These are phyloP conservation scores for Hordeum pubiflorum DNA, from an alignment of 202 grass and related monocot genomes.

Conservation along the genomic window DNA sequence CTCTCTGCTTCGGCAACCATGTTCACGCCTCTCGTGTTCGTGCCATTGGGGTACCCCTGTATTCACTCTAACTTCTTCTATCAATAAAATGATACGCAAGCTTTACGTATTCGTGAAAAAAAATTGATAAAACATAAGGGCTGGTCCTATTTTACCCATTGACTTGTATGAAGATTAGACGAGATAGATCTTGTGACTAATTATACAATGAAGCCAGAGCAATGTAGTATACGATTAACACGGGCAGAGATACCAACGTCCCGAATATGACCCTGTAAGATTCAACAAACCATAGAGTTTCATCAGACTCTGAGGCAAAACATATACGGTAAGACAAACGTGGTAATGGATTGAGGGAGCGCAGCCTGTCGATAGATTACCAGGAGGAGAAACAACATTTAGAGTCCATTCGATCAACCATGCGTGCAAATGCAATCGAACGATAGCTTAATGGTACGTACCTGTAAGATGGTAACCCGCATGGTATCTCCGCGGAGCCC, in stretches of 20 bases:
- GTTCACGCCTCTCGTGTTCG: too few relatives aligned
- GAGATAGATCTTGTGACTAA: too few relatives aligned
- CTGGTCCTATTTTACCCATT: too few relatives aligned
- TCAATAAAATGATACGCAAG: too few relatives aligned
- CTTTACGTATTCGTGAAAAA: too few relatives aligned
- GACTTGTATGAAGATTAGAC: too few relatives aligned
- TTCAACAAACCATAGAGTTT: background rate
- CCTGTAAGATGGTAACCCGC: constrained; percentile 63
- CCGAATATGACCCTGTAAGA: constrained; percentile 79
- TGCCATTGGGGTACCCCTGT: too few relatives aligned
- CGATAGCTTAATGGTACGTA: background rate
- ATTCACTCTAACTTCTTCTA: too few relatives aligned
- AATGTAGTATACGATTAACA: constrained; percentile 56
- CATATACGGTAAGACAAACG: constrained; percentile 38
- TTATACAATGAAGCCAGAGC: constrained; percentile 32
- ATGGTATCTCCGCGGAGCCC: constrained; percentile 63
- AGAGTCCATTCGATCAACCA: background rate
- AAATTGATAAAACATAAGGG: too few relatives aligned
- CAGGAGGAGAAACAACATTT: background rate
- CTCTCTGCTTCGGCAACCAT: too few relatives aligned
- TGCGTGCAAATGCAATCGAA: too few relatives aligned
- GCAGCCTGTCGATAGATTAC: constrained; percentile 39
- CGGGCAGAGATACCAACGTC: constrained; percentile 58
- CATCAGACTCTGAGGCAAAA: too few relatives aligned
- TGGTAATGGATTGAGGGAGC: constrained; percentile 61